These are phyloP conservation scores for Sherardia arvensis DNA, from an alignment of 257 asterid species.

Conservation along the genomic window DNA sequence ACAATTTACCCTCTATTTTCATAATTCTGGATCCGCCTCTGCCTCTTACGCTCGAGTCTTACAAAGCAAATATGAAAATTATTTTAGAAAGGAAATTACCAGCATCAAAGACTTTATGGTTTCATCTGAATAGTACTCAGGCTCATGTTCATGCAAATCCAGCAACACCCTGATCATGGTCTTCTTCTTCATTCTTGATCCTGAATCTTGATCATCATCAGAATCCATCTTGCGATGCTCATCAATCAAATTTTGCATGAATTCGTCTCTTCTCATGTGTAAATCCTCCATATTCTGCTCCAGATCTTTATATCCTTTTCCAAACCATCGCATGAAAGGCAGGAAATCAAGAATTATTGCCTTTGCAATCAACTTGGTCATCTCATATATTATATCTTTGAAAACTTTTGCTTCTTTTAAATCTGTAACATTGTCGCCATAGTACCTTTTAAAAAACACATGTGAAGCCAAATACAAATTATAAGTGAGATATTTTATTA, in stretches of 20 bases:
- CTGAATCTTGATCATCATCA: not conserved
- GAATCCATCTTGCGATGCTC: slow-evolving; percentile 23
- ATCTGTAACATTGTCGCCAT: slow-evolving; percentile 21
- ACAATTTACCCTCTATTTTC: too few species aligned
- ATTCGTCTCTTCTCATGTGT: slow-evolving; percentile 36
- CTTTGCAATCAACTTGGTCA: slow-evolving; percentile 3
- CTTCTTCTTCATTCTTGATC: slow-evolving; percentile 11
- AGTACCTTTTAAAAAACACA: slow-evolving; percentile 20
- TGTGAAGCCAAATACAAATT: too few species aligned
- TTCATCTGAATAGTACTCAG: slow-evolving; percentile 40
- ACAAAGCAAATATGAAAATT: too few species aligned
- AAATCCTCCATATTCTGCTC: slow-evolving; percentile 27
- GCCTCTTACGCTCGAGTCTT: too few species aligned
- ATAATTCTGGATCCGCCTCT: too few species aligned
- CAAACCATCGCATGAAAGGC: slow-evolving; percentile 55
- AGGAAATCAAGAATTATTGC: slow-evolving; percentile 44
- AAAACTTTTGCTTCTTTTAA: slow-evolving; percentile 23
- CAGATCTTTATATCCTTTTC: slow-evolving; percentile 21
- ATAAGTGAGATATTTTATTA: too few species aligned
- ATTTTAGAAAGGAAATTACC: slow-evolving; percentile 7
- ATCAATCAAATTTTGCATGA: slow-evolving; percentile 43
- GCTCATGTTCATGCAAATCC: slow-evolving; percentile 36
- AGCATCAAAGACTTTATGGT: slow-evolving; percentile 26
- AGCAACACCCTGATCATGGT: slow-evolving; percentile 44
- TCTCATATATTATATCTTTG: slow-evolving; percentile 21